phyloP scores from a whole-genome alignment of 2,329 filamentous ascomycete species.

The Diaporthe eres region DNA sequence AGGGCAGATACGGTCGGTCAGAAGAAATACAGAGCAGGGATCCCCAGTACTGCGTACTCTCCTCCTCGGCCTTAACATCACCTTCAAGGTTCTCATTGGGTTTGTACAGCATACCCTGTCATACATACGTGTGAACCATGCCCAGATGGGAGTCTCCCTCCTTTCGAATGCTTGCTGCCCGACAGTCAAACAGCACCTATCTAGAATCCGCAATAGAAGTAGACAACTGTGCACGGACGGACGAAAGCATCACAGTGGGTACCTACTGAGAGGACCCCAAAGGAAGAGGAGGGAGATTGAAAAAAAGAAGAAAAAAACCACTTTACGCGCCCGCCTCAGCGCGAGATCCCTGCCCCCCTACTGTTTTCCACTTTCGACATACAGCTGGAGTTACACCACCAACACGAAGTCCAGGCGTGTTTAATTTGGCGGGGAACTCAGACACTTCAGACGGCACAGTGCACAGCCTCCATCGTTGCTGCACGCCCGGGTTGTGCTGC shows the following conservation, averaged over 20 bases:
- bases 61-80: not conserved
- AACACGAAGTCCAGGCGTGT: not conserved
- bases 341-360: constrained; percentile 11
- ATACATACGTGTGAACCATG: not conserved
- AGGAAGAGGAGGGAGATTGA: not conserved
- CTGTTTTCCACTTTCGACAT: not conserved
- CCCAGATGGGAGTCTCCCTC: not conserved
- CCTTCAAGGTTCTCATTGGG: not conserved
- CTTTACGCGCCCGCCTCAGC: constrained; percentile 18
- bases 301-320: not conserved
- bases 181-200: not conserved
- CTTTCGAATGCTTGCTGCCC: not conserved
- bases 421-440: constrained; percentile 6
- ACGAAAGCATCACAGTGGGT: constrained; percentile 15
- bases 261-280: not conserved
- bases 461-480: not conserved
- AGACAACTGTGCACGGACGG: not conserved
- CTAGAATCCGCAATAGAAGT: not conserved
- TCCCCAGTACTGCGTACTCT: not conserved
- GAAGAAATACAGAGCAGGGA: not conserved
- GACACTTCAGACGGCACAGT: not conserved
- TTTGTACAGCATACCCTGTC: too few species aligned
- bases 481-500: not conserved
- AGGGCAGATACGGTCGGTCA: not conserved
- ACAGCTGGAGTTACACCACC: constrained; percentile 15